A percentile compares a stretch with the other conserved stretches of the same genome.
phyloP scores from a whole-genome alignment of 2,329 filamentous ascomycete species.

The Verticillium dahliae region DNA sequence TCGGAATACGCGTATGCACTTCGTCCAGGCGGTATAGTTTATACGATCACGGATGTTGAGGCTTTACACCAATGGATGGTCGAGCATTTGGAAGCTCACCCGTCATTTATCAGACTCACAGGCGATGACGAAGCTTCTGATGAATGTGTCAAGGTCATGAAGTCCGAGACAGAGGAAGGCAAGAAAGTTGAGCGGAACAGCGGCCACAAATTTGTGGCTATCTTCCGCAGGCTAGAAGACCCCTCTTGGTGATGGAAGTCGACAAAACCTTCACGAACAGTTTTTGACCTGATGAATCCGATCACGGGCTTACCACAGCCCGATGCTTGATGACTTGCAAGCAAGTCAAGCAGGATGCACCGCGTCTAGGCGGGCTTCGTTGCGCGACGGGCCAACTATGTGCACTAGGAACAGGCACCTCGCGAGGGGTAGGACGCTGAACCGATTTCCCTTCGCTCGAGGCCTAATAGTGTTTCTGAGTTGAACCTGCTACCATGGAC shows the following conservation, averaged over 20 bases:
- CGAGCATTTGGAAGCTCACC: slow-evolving; percentile 70
- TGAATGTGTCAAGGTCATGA: slow-evolving; percentile 68
- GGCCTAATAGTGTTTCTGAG: no score
- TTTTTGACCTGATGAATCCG: no score
- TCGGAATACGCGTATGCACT: slow-evolving; percentile 91
- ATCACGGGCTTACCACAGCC: no score
- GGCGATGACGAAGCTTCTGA: slow-evolving; percentile 63
- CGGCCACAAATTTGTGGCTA: slow-evolving; percentile 83
- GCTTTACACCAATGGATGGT: slow-evolving; percentile 94
- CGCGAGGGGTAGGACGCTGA: no score
- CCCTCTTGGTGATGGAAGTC: slow-evolving; percentile 59
- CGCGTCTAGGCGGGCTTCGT: no score
- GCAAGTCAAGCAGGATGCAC: no score
- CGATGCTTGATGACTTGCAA: no score
- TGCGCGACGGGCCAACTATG: no score
- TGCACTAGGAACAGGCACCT: no score
- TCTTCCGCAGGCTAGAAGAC: slow-evolving; percentile 76
- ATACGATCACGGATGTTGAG: slow-evolving; percentile 96
- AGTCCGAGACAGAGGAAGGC: slow-evolving; percentile 85
- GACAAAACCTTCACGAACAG: neutral
- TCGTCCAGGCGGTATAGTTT: slow-evolving; percentile 76
- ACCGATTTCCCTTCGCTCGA: no score
- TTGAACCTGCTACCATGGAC: no score
- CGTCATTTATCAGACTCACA: slow-evolving; percentile 69
- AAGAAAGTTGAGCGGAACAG: slow-evolving; percentile 93